A percentile compares a stretch with the other conserved stretches of the same genome.
These are phyloP conservation scores for Truncatella angustata DNA, from an alignment of 2,329 filamentous ascomycete species.

Conservation along the genomic window DNA sequence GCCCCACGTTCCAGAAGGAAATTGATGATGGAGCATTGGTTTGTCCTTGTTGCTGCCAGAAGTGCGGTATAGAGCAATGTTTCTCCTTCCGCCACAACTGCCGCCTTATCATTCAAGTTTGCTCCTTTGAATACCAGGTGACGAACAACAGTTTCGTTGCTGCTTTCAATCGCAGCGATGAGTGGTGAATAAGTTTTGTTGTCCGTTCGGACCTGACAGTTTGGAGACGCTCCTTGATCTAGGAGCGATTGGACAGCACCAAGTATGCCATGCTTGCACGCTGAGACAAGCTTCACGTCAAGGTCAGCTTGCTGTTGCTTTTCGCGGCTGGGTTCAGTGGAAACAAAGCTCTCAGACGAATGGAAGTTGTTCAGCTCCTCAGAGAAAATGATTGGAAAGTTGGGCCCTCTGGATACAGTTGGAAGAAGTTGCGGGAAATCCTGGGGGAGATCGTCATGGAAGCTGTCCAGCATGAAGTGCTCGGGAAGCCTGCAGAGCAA, in stretches of 20 bases:
- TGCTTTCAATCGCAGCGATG: not conserved
- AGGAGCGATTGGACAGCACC: not conserved
- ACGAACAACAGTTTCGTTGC: not conserved
- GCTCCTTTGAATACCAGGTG: not conserved
- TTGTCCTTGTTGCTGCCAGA: constrained; percentile 2
- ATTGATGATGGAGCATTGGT: not conserved
- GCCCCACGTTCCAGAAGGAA: constrained; percentile 2
- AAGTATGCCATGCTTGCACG: not conserved
- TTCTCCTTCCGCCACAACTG: not conserved
- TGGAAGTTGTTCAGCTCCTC: not conserved
- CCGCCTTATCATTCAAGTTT: not conserved
- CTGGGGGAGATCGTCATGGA: constrained; percentile 3
- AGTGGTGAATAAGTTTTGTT: not conserved
- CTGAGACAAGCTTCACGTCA: constrained; percentile 1
- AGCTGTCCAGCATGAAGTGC: not conserved
- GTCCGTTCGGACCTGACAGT: not conserved
- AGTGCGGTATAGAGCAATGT: constrained; percentile 6
- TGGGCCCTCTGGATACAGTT: not conserved
- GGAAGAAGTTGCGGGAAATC: constrained; percentile 1
- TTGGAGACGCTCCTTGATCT: not conserved
- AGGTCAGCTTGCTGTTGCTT: constrained; percentile 2
- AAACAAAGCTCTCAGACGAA: not conserved
- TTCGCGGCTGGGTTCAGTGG: not conserved
- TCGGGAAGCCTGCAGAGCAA: not conserved
- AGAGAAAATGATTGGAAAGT: not conserved